Evolutionary conservation across 352 stramenopile genomes (phyloP), one percentile per base, ranked within the genome.

Genomic region (Peronospora destructor): DNA sequence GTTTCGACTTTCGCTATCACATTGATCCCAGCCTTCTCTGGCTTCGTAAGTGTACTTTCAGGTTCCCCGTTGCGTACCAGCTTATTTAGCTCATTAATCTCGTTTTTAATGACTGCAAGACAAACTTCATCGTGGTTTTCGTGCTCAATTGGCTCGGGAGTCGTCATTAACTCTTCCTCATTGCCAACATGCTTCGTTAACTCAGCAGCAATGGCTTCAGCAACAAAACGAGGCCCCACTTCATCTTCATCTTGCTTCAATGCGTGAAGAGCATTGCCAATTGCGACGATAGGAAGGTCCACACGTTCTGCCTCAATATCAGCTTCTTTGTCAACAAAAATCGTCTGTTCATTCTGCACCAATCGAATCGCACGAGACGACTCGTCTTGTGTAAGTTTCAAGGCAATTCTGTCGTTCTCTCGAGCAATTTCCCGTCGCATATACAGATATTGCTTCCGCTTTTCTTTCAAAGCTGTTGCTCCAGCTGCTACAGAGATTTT

Each of bases 231-330:
- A 6, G 17, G 2, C 11, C 43, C 41, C 33, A 45, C 30, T 2
- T 45, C 17, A 16, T 36, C 35, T 29, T 46, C 23, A 14, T 8
- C 26, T 36, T 21, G 16, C 10, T 35, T 5, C 19, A 45, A 37
- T 10, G 10, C 25, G 10, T 30, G 30, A 23, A 30, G 11, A 57
- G 0, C 4, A 37, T 50, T 36, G 14, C 41, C 34, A 16, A 34
- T 8, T 12, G 9, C 13, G 4, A 44, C 10, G 16, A 29, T 25
- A 39, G 33, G 3, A 44, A 16, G 19, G 10, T 34, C 34, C 1
- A 3, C 17, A 28, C 34, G 41, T 4, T 50, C 21, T 28, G 54
- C 45, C 16, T 61, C 52, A 2, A 53, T 29, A 47, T 54, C 41
- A 49, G 47, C 42, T 11, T 61, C 46, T 32, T 32, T 32, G 28